Evolutionary conservation across 768 basidiomycete genomes (phyloP), one percentile per base, ranked within the genome.

Genomic region (Phanerochaete carnosa): DNA sequence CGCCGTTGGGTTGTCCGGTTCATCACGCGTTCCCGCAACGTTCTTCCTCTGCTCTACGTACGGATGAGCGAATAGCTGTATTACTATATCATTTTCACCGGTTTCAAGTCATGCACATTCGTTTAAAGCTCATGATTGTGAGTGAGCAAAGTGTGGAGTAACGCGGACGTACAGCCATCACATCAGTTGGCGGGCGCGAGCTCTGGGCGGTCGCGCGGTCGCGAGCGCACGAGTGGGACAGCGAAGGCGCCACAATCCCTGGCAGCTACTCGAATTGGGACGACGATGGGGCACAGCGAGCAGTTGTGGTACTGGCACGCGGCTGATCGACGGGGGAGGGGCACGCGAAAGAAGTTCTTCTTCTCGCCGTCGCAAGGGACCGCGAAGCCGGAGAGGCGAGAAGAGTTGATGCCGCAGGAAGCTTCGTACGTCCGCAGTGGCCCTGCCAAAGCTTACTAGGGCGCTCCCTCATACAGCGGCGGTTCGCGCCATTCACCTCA

Each of bases 371-470:
- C 22, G 23, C 13, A n/a, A 30, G 29, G 50, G 28, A 32, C 50
- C 50, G 19, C 50, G 30, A 52, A 32, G 50, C 28, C 28, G 28
- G 16, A 13, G 50, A 52, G 28, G 26, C 49, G 29, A 26, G 49
- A n/a, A 53, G 51, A 29, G 35, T 6, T 45, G 37, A 46, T 26
- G 46, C 25, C 39, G n/a, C 35, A 51, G 9, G 59, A 60, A 60
- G 53, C 54, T 16, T 43, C 51, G 35, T 16, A 25, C 45, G 45
- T 50, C 33, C 58, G 52, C 59, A 39, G 59, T 60, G 59, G 59
- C 59, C 30, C 59, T 60, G 59, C 53, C 43, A 60, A 60, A 46
- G 59, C 59, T 55, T 55, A 60, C 53, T 47, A 43, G n/a, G 53
- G 59, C 59, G 59, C 59, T 55, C 51, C 32, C 53, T 37, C 53